phyloP scores from a whole-genome alignment of 352 stramenopile species.

The Globisporangium apiculatum region DNA sequence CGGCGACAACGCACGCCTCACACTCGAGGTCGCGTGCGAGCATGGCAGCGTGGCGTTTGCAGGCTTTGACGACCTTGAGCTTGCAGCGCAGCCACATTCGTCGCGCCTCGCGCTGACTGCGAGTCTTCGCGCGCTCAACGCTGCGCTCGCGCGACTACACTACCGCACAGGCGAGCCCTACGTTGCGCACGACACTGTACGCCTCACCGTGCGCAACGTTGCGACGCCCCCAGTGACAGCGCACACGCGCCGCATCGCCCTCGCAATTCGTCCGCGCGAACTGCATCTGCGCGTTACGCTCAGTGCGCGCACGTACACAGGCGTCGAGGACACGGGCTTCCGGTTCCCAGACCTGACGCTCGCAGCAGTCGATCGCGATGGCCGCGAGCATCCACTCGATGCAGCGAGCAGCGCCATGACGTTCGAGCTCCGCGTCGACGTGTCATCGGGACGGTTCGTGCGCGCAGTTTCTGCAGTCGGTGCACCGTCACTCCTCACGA shows the following conservation, averaged over 20 bases:
- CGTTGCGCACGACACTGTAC: conserved; percentile 14
- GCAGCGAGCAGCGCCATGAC: background rate
- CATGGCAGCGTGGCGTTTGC: conserved; percentile 9
- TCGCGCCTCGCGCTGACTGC: background rate
- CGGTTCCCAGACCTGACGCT: conserved; percentile 33
- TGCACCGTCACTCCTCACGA: background rate
- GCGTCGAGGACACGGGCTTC: conserved; percentile 35
- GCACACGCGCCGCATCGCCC: conserved; percentile 16
- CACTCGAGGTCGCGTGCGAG: conserved; percentile 8
- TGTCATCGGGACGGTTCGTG: conserved; percentile 15
- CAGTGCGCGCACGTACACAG: conserved; percentile 17
- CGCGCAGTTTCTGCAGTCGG: background rate
- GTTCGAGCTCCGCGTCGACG: conserved; percentile 17
- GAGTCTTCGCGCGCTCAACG: conserved; percentile 11
- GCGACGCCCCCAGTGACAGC: background rate
- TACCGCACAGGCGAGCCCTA: conserved; percentile 15
- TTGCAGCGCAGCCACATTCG: background rate
- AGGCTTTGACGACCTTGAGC: conserved; percentile 5
- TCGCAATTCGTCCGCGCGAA: conserved; percentile 19
- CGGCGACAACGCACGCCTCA: background rate
- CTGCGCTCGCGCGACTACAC: conserved; percentile 12
- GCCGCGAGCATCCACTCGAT: background rate
- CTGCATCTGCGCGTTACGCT: conserved; percentile 24
- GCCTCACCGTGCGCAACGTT: conserved; percentile 12
- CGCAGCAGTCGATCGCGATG: conserved; percentile 1